Evolutionary conservation across 257 asterid species (phyloP).

Genomic region (Penstemon davidsonii): DNA sequence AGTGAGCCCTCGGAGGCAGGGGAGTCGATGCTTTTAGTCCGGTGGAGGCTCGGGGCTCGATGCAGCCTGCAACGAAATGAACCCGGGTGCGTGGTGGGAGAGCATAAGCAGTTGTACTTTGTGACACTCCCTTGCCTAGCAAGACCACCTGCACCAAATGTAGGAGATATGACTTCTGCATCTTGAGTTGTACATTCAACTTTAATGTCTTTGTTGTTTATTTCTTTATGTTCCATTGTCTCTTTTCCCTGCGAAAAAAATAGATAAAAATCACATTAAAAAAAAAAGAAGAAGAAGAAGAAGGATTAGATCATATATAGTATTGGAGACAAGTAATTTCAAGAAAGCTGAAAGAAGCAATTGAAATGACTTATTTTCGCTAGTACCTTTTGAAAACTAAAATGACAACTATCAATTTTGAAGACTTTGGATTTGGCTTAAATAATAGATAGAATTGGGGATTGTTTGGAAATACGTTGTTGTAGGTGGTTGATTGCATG

Average conservation of each 20-base stretch:
- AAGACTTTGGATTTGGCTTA: conserved; percentile 16
- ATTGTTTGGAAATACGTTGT: background rate
- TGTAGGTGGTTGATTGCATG: background rate
- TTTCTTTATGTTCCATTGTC: conserved; percentile 47
- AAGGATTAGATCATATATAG: too few species aligned
- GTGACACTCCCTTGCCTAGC: conserved; percentile 66
- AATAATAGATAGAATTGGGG: conserved; percentile 23
- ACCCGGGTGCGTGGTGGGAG: conserved; percentile 81
- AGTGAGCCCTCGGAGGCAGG: conserved; percentile 29
- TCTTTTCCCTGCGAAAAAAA: conserved; percentile 1
- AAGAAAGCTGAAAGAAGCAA: background rate
- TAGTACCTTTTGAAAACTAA: conserved; percentile 1
- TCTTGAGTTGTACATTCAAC: conserved; percentile 41
- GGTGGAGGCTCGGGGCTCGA: conserved; percentile 54
- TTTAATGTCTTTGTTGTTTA: conserved; percentile 45
- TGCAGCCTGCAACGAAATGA: conserved; percentile 81
- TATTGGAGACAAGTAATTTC: background rate
- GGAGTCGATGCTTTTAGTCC: conserved; percentile 62
- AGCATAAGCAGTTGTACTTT: conserved; percentile 62
- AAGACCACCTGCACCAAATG: conserved; percentile 42
- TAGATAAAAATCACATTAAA: background rate
- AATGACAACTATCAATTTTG: too few species aligned
- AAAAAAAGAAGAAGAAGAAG: background rate
- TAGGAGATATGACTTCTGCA: conserved; percentile 23
- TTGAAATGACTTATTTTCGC: background rate